These are phyloP conservation scores for Nakazawaea holstii DNA, from an alignment of 805 yeast species.

Conservation along the genomic window DNA sequence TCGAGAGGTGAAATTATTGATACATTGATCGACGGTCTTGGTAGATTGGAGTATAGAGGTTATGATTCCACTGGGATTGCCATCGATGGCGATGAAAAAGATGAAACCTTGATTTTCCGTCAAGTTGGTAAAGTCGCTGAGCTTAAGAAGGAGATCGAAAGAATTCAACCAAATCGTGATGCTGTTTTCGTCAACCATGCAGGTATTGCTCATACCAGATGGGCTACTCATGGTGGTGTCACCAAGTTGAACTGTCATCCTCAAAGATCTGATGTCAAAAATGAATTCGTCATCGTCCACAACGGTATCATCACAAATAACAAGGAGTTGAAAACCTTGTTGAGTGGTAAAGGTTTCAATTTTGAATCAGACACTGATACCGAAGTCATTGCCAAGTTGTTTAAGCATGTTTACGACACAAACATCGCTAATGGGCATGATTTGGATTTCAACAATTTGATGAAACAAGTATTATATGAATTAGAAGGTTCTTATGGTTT, in stretches of 20 bases:
- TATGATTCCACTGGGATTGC: slow-evolving; percentile 98
- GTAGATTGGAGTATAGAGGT: slow-evolving; percentile 93
- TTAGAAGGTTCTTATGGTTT: slow-evolving; percentile 97
- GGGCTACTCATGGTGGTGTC: slow-evolving; percentile 99
- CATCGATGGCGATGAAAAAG: slow-evolving; percentile 79
- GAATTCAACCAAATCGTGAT: slow-evolving; percentile 46
- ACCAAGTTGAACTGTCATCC: slow-evolving; percentile 88
- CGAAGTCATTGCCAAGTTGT: slow-evolving; percentile 94
- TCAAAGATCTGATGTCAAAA: slow-evolving; percentile 77
- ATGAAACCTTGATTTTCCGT: slow-evolving; percentile 68
- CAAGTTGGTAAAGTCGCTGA: slow-evolving; percentile 89
- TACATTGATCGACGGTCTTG: slow-evolving; percentile 80
- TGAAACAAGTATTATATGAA: slow-evolving; percentile 88
- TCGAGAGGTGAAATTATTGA: slow-evolving; percentile 89
- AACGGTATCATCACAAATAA: slow-evolving; percentile 98
- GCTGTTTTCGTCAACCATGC: slow-evolving; percentile 77
- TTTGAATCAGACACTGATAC: slow-evolving; percentile 96
- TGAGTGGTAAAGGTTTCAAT: slow-evolving; percentile 68
- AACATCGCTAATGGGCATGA: slow-evolving; percentile 67
- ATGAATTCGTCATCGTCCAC: slow-evolving; percentile 90
- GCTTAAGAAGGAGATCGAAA: slow-evolving; percentile 60
- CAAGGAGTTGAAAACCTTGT: slow-evolving; percentile 81
- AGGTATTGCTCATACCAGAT: slow-evolving; percentile 98
- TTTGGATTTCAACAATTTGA: slow-evolving; percentile 84
- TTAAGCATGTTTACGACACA: slow-evolving; percentile 84